These are phyloP conservation scores for Wallacemonas rigidus DNA, from an alignment of 208 protist species.

Conservation along the genomic window DNA sequence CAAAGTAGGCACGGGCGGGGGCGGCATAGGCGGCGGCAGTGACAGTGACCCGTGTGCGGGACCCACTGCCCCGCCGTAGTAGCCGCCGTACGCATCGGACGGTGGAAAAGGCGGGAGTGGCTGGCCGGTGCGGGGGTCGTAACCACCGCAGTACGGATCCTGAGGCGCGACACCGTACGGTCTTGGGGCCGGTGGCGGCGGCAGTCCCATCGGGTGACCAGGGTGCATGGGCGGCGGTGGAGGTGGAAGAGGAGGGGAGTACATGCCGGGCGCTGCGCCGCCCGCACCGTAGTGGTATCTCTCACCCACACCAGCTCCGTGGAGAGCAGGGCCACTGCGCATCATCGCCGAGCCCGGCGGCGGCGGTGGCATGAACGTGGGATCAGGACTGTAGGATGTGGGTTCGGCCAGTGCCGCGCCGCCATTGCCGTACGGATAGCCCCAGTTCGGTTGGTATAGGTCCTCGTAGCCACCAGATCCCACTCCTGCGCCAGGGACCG, in stretches of 20 bases:
- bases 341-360: background rate
- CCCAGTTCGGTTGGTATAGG: background rate
- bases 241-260: background rate
- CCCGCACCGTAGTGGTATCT: background rate
- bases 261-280: background rate
- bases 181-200: background rate
- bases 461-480: background rate
- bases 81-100: constrained; percentile 2
- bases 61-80: background rate
- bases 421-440: background rate
- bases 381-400: background rate
- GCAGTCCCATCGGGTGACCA: background rate
- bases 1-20: too few relatives aligned
- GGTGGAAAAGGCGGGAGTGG: background rate
- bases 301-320: too few relatives aligned
- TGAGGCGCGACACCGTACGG: too few relatives aligned
- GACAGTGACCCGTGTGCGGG: background rate
- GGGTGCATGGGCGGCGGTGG: background rate
- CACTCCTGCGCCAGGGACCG: background rate
- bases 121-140: background rate
- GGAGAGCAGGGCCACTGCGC: too few relatives aligned
- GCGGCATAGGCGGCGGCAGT: background rate
- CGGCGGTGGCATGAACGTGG: background rate
- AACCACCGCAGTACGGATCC: background rate
- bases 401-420: background rate